These are phyloP conservation scores for Aureobasidium uvarum DNA, from an alignment of 2,329 filamentous ascomycete genomes.

Conservation along the genomic window DNA sequence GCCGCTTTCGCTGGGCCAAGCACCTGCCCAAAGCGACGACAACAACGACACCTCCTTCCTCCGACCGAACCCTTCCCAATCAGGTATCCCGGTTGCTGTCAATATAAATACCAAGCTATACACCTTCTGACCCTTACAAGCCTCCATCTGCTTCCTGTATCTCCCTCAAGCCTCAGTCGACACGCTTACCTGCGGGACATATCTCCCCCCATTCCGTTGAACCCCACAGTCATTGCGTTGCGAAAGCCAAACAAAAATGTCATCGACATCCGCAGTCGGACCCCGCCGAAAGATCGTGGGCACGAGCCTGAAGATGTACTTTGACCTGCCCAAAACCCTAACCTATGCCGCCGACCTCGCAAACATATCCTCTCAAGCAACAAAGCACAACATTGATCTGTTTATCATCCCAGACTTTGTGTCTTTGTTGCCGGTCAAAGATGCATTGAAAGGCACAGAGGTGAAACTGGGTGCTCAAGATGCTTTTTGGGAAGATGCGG, in stretches of 20 bases:
- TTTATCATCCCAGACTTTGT: constrained; percentile 79
- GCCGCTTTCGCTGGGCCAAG: constrained; percentile 18
- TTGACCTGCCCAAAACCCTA: constrained; percentile 62
- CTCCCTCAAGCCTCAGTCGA: background rate
- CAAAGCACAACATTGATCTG: constrained; percentile 61
- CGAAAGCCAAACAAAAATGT: constrained; percentile 15
- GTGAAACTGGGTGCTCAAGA: constrained; percentile 74
- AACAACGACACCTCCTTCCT: background rate
- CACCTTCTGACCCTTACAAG: background rate
- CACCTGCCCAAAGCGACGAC: background rate
- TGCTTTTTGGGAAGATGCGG: constrained; percentile 65
- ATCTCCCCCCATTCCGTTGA: constrained; percentile 13
- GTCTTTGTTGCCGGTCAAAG: constrained; percentile 57
- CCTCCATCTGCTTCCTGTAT: too few relatives aligned
- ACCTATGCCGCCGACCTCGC: constrained; percentile 48
- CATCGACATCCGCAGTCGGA: constrained; percentile 26
- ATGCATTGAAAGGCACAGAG: constrained; percentile 50
- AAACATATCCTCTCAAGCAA: constrained; percentile 52
- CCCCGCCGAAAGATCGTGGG: constrained; percentile 62
- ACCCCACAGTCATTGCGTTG: constrained; percentile 14
- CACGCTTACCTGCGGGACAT: background rate
- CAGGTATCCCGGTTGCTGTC: background rate
- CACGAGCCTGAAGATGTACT: constrained; percentile 79
- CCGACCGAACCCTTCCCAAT: background rate
- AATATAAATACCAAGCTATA: background rate